These are phyloP conservation scores for Aureobasidium sp. DNA, from an alignment of 2,329 filamentous ascomycete genomes.

Conservation along the genomic window DNA sequence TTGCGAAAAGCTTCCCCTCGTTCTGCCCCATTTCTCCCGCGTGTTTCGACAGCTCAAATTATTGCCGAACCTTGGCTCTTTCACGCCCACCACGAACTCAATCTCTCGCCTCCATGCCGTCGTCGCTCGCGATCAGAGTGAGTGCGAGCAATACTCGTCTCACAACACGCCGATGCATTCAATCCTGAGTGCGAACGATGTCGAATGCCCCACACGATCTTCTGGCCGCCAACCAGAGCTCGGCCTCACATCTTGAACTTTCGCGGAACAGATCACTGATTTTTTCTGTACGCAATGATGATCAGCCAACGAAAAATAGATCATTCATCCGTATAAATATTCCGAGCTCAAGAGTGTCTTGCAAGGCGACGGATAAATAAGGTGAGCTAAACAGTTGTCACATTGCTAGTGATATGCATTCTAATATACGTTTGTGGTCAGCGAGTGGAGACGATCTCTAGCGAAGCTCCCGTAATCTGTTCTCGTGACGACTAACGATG, in stretches of 20 bases:
- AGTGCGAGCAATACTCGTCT: background rate
- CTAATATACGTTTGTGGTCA: constrained; percentile 7
- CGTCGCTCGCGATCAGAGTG: background rate
- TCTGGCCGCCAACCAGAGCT: background rate
- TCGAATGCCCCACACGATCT: background rate
- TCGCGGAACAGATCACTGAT: background rate
- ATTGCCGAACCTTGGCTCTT: background rate
- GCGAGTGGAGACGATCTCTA: background rate
- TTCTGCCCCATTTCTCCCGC: background rate
- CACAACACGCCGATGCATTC: background rate
- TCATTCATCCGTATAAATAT: background rate
- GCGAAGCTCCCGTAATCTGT: background rate
- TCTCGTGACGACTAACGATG: background rate
- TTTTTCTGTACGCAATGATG: background rate
- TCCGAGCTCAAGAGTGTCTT: background rate
- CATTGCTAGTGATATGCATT: background rate
- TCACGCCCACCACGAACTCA: background rate
- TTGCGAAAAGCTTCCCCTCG: background rate
- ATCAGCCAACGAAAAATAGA: background rate
- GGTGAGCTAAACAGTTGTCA: background rate
- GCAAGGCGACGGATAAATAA: background rate
- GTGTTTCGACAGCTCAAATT: background rate
- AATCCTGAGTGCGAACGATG: background rate
- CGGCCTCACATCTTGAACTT: background rate
- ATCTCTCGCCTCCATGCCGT: background rate